phyloP scores from a whole-genome alignment of 768 basidiomycete species.

The Podaxis sp. region DNA sequence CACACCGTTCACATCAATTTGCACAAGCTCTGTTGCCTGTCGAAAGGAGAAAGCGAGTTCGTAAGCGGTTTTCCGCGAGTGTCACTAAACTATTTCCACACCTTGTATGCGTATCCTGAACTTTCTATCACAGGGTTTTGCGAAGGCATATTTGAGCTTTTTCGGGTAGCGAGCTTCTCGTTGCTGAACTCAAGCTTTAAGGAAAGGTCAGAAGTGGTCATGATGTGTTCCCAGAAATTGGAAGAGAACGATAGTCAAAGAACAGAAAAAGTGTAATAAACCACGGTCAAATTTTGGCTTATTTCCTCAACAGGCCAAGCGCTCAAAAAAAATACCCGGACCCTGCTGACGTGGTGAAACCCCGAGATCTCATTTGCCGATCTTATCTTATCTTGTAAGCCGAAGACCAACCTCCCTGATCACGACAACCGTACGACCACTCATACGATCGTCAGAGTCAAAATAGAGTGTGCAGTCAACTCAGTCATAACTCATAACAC shows the following conservation, averaged over 20 bases:
- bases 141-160: slow-evolving; percentile 18
- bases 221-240: neutral
- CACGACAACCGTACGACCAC: too few species aligned
- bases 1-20: slow-evolving; percentile 60
- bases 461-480: too few species aligned
- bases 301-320: slow-evolving; percentile 1
- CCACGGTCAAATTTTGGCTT: slow-evolving; percentile 4
- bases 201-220: neutral
- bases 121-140: slow-evolving; percentile 61
- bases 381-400: slow-evolving; percentile 23
- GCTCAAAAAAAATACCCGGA: slow-evolving; percentile 5
- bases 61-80: slow-evolving; percentile 2
- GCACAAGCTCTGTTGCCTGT: slow-evolving; percentile 62
- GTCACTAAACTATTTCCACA: slow-evolving; percentile 25
- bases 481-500: too few species aligned
- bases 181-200: neutral
- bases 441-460: too few species aligned
- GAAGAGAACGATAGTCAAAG: neutral
- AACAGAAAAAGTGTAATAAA: neutral
- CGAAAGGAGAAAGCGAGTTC: slow-evolving; percentile 1
- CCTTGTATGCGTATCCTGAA: slow-evolving; percentile 58
- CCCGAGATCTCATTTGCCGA: slow-evolving; percentile 5
- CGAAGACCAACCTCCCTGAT: too few species aligned
- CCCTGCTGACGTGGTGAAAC: slow-evolving; percentile 6
- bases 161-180: slow-evolving; percentile 31